Evolutionary conservation across 1,284 basidiomycete species (phyloP), one percentile per base, ranked within the genome.

Genomic region (Moesziomyces globuligerus): DNA sequence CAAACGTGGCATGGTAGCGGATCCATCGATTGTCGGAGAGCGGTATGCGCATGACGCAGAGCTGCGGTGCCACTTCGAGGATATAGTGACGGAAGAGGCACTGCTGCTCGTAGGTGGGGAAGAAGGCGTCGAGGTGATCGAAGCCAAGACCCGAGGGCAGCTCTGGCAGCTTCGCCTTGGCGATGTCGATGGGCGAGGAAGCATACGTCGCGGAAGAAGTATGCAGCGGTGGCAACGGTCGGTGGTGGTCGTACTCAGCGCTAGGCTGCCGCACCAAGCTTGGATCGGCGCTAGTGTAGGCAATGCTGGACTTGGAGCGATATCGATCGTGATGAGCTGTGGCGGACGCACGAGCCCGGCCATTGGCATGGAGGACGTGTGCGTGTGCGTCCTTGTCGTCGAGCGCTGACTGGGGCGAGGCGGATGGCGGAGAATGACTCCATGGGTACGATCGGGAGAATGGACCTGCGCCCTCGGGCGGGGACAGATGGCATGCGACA

Each of bases 81-180:
- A 70, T 51, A 20, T 64, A 70, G 26, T 70, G 67, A 8, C 67
- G 60, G 34, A 70, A 70, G 32, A 70, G 55, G 24, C 52, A 59
- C 28, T 64, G 60, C 25, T 70, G 59, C 50, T 70, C 67, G 39
- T 56, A 56, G 3, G 60, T 70, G 1, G 56, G 60, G 28, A 70
- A 64, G 60, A 46, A 70, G 7, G 67, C 50, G n/a, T 56, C 67
- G 17, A 70, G 60, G 18, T 60, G 42, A n/a, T 64, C 67, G 43
- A 70, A 70, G 24, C 60, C 67, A 7, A 62, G 49, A 0, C 60
- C 60, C n/a, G 67, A 13, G 3, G 67, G 67, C 8, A 70, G 44
- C 21, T 64, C 67, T 1, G 60, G 51, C 3, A 64, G 26, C n/a
- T 60, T 70, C 23, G 59, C 55, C 26, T 53, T 64, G 20, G 67